A percentile compares a stretch with the other conserved stretches of the same genome.
Evolutionary conservation across 2,329 filamentous ascomycete species (phyloP).

Genomic region (Stromatinia cepivora): DNA sequence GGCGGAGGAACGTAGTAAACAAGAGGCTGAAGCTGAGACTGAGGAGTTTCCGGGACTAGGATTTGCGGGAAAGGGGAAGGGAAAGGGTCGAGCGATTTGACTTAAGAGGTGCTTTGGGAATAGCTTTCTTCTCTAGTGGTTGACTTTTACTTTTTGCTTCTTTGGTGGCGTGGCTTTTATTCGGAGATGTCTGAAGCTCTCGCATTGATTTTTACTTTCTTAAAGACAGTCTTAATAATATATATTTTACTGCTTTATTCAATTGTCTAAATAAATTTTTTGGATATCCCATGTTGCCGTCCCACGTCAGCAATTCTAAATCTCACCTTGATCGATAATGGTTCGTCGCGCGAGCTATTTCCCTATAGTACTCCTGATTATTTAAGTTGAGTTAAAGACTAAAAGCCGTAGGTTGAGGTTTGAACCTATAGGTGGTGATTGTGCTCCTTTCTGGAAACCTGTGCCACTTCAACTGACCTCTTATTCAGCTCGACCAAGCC

Average conservation of each 20-base stretch:
- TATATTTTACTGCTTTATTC: not conserved
- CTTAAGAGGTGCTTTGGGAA: not conserved
- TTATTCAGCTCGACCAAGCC: not conserved
- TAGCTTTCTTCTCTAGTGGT: not conserved
- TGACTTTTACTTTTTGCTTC: not conserved
- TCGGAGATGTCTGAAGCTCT: not conserved
- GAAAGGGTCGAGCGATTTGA: slow-evolving; percentile 19
- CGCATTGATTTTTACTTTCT: not conserved
- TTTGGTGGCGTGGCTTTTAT: not conserved
- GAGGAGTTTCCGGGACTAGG: slow-evolving; percentile 6
- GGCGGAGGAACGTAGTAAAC: slow-evolving; percentile 50
- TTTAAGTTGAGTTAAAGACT: not conserved
- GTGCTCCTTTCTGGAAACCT: not conserved
- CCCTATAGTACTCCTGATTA: not conserved
- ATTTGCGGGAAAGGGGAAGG: slow-evolving; percentile 13
- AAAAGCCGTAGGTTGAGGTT: no score
- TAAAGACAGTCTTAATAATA: slow-evolving; percentile 1
- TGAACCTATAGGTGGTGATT: no score
- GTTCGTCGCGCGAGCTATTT: not conserved
- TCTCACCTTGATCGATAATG: not conserved
- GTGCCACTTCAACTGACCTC: not conserved
- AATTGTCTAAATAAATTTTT: not conserved
- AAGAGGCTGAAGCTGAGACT: slow-evolving; percentile 13
- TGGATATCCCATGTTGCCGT: not conserved
- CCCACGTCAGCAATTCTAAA: not conserved